These are phyloP conservation scores for Neolentinus lepideus DNA, from an alignment of 1,284 basidiomycete genomes.

Conservation along the genomic window DNA sequence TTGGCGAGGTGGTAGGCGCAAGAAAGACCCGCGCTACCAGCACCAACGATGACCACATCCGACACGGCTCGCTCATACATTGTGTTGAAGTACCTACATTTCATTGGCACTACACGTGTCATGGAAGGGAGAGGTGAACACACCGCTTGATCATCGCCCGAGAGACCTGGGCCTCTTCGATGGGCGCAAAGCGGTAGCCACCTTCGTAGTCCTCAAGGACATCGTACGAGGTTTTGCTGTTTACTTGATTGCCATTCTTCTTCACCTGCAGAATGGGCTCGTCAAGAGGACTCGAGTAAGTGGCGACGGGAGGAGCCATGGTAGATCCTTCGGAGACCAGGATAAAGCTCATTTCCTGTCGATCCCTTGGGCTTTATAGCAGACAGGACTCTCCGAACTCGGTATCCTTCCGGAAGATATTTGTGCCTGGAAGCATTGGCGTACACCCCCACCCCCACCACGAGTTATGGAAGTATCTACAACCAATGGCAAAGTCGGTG, in stretches of 20 bases:
- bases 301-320: conserved; percentile 27
- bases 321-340: not conserved
- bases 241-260: conserved; percentile 15
- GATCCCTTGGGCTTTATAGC: not conserved
- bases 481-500: not conserved
- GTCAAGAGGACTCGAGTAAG: conserved; percentile 9
- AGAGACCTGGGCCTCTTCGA: conserved; percentile 71
- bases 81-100: conserved; percentile 53
- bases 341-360: not conserved
- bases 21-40: conserved; percentile 74
- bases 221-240: conserved; percentile 17
- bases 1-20: conserved; percentile 73
- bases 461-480: not conserved
- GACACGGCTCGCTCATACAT: conserved; percentile 74
- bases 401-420: not conserved
- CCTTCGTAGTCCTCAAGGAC: conserved; percentile 50
- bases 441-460: not conserved
- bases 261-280: conserved; percentile 18
- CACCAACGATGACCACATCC: conserved; percentile 77
- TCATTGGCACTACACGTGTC: not conserved
- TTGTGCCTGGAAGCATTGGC: not conserved
- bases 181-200: conserved; percentile 64
- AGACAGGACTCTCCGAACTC: not conserved
- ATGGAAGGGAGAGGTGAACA: conserved; percentile 10
- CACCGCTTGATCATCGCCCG: conserved; percentile 76